A percentile compares a stretch with the other conserved stretches of the same genome.
phyloP scores from a whole-genome alignment of 441 rosid genomes.

The Adansonia madagascariensis region DNA sequence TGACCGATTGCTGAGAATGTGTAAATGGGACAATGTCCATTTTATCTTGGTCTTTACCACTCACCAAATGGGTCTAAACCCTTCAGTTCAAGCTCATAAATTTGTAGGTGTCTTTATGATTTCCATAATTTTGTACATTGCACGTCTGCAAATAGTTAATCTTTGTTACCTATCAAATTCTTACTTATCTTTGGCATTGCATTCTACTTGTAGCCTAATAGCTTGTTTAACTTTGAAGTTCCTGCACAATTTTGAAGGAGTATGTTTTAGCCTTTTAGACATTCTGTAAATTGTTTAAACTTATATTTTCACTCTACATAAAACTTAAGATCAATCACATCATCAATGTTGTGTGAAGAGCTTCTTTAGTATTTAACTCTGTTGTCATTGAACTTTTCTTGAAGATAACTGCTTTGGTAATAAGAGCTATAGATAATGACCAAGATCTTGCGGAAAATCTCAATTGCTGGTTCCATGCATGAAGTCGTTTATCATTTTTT shows the following conservation, averaged over 20 bases:
- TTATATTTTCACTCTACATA: background rate
- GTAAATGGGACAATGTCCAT: background rate
- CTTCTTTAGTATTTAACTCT: background rate
- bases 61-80: background rate
- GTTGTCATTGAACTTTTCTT: background rate
- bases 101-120: conserved; percentile 1
- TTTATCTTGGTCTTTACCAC: background rate
- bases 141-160: background rate
- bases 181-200: background rate
- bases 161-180: background rate
- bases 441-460: background rate
- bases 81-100: conserved; percentile 1
- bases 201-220: background rate
- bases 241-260: background rate
- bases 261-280: conserved; percentile 10
- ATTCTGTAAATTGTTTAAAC: background rate
- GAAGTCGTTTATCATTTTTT: background rate
- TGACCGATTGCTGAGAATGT: conserved; percentile 1
- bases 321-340: background rate
- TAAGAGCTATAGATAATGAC: background rate
- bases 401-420: background rate
- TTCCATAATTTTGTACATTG: background rate
- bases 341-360: background rate
- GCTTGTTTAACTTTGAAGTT: background rate
- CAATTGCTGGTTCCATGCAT: background rate